Evolutionary conservation across 192 early-diverging fungal species (phyloP).

Genomic region (Dissophora globulifera): DNA sequence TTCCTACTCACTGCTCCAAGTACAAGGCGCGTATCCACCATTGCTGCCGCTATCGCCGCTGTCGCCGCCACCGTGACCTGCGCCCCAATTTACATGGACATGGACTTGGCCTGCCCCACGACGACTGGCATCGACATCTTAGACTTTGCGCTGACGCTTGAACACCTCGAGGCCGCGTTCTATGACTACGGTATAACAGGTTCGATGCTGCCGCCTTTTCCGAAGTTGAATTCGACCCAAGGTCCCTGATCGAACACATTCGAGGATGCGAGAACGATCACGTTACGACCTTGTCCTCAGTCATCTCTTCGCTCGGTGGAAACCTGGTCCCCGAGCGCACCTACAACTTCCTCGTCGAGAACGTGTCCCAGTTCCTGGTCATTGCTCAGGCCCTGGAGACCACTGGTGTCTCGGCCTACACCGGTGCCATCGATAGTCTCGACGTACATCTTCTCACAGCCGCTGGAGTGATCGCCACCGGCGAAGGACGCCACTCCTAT

Average conservation of each 20-base stretch:
- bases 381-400: constrained; percentile 60
- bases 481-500: constrained; percentile 20
- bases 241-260: constrained; percentile 20
- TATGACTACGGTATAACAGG: constrained; percentile 30
- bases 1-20: neutral
- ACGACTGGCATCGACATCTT: neutral
- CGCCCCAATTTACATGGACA: too few relatives aligned
- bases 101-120: neutral
- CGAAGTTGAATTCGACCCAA: constrained; percentile 13
- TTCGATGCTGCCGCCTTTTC: constrained; percentile 11
- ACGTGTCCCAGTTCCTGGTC: constrained; percentile 55
- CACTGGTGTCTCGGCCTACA: constrained; percentile 63
- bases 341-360: constrained; percentile 42
- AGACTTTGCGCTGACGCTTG: constrained; percentile 32
- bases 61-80: constrained; percentile 3
- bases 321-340: constrained; percentile 15
- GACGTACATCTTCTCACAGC: constrained; percentile 1
- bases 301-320: constrained; percentile 10
- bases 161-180: constrained; percentile 36
- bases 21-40: constrained; percentile 1
- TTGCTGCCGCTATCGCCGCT: neutral
- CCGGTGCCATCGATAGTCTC: constrained; percentile 39
- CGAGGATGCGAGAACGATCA: constrained; percentile 16
- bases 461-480: constrained; percentile 3
- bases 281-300: constrained; percentile 19